phyloP scores from a whole-genome alignment of 1,284 basidiomycete genomes.

The Pyrrhoderma noxium region DNA sequence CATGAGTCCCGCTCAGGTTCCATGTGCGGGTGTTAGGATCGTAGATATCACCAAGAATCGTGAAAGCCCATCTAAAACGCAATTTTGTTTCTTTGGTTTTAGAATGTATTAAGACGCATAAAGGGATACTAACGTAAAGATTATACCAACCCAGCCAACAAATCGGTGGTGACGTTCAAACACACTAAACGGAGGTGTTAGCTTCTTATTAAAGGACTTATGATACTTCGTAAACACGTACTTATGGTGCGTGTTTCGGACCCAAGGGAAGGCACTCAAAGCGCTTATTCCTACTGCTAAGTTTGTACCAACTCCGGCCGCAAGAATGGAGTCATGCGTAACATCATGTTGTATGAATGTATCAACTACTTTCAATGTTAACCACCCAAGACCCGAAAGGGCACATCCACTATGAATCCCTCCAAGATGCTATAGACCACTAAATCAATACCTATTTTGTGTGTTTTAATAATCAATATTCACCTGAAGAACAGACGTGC shows the following conservation, averaged over 20 bases:
- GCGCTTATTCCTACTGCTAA: constrained; percentile 47
- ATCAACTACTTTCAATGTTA: constrained; percentile 51
- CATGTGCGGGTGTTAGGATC: constrained; percentile 33
- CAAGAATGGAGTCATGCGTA: constrained; percentile 47
- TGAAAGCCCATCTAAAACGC: constrained; percentile 41
- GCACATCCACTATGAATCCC: constrained; percentile 52
- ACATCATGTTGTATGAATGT: constrained; percentile 41
- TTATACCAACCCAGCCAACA: constrained; percentile 52
- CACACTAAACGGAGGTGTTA: constrained; percentile 34
- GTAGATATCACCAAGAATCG: constrained; percentile 45
- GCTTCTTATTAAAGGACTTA: not conserved
- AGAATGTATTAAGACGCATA: constrained; percentile 19
- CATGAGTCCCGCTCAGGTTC: constrained; percentile 30
- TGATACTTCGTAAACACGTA: constrained; percentile 37
- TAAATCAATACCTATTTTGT: constrained; percentile 4
- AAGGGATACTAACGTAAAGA: constrained; percentile 3
- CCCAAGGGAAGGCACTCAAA: constrained; percentile 60
- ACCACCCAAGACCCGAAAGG: constrained; percentile 57
- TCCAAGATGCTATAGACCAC: constrained; percentile 51
- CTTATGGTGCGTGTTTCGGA: constrained; percentile 73
- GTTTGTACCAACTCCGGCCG: constrained; percentile 52
- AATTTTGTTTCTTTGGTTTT: constrained; percentile 20
- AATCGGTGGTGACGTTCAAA: constrained; percentile 74
- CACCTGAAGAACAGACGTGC: constrained; percentile 64
- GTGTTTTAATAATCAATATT: not conserved